Conservation (phyloP, 495 filamentous ascomycete genomes). For the Delitschia confertaspora region DNA sequence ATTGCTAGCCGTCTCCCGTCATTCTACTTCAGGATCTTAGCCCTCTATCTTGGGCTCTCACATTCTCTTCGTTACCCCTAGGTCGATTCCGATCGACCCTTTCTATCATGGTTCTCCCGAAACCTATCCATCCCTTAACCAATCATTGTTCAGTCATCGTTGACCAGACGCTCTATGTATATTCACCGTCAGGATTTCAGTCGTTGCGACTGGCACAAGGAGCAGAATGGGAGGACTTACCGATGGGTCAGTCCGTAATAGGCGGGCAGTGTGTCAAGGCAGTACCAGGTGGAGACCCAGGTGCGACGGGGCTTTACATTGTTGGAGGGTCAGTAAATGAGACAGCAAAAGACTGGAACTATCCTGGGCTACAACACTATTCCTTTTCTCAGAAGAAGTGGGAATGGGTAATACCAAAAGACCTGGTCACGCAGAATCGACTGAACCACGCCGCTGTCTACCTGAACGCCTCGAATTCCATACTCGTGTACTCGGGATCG, state of each 20-base stretch:
- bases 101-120: constrained; percentile 25
- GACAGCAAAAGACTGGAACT: constrained; percentile 43
- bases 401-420: constrained; percentile 53
- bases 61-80: background rate
- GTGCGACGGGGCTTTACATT: constrained; percentile 61
- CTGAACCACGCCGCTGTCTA: constrained; percentile 68
- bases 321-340: constrained; percentile 62
- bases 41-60: background rate
- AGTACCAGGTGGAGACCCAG: constrained; percentile 44
- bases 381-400: constrained; percentile 68
- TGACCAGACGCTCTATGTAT: constrained; percentile 79
- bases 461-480: constrained; percentile 56
- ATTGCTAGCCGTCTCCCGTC: constrained; percentile 12
- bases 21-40: background rate
- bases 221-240: constrained; percentile 58
- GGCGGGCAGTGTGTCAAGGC: constrained; percentile 70
- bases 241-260: constrained; percentile 56
- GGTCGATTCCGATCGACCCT: background rate
- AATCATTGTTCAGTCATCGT: constrained; percentile 76
- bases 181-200: constrained; percentile 65
- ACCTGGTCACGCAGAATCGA: constrained; percentile 55
- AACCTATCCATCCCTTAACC: constrained; percentile 54
- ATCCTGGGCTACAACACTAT: constrained; percentile 76
- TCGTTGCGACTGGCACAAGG: constrained; percentile 59
- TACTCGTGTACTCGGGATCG: constrained; percentile 75